phyloP scores from a whole-genome alignment of 2,329 filamentous ascomycete species.

The Cercospora citrullina region DNA sequence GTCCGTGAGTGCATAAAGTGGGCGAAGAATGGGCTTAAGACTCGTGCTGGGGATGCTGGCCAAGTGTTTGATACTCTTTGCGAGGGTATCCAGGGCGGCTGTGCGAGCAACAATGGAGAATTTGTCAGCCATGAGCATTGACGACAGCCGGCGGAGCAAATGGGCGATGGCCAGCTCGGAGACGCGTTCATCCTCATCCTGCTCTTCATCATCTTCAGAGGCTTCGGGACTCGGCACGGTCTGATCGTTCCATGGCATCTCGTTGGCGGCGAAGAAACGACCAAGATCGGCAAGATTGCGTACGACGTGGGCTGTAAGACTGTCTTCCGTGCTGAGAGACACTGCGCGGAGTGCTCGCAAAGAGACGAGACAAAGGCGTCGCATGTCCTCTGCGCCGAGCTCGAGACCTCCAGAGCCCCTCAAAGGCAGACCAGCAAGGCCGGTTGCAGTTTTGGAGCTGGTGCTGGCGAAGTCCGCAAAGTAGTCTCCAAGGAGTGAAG shows the following conservation, averaged over 20 bases:
- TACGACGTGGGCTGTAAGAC: conserved; percentile 74
- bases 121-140: conserved; percentile 66
- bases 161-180: conserved; percentile 63
- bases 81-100: conserved; percentile 71
- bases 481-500: conserved; percentile 73
- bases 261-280: conserved; percentile 61
- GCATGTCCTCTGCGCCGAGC: conserved; percentile 65
- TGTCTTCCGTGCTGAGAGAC: conserved; percentile 61
- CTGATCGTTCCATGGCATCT: conserved; percentile 48
- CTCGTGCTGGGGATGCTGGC: conserved; percentile 64
- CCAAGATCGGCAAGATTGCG: conserved; percentile 83
- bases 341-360: conserved; percentile 61
- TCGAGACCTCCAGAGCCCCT: conserved; percentile 69
- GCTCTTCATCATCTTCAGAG: conserved; percentile 47
- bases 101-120: conserved; percentile 62
- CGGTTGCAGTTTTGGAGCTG: conserved; percentile 52
- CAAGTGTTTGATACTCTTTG: conserved; percentile 65
- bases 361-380: conserved; percentile 58
- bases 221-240: conserved; percentile 46
- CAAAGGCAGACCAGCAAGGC: conserved; percentile 60
- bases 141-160: conserved; percentile 75
- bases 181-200: conserved; percentile 35
- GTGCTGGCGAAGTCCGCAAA: conserved; percentile 74
- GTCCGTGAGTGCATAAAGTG: conserved; percentile 82
- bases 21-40: conserved; percentile 64